Evolutionary conservation across 768 basidiomycete species (phyloP).

Genomic region (Crepidotus variabilis): DNA sequence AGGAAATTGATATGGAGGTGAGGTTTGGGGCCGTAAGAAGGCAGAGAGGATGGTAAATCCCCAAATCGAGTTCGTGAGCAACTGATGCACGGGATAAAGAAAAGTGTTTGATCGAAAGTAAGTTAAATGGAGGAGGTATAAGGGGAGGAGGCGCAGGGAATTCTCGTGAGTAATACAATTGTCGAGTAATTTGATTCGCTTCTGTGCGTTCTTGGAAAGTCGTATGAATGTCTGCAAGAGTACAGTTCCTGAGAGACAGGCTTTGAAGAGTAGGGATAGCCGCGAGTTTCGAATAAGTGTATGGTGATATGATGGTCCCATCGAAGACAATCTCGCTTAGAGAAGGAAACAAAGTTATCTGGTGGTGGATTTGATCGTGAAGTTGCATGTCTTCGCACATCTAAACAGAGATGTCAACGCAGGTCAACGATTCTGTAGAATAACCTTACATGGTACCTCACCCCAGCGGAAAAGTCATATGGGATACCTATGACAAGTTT

Average conservation of each 20-base stretch:
- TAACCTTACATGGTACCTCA: not conserved
- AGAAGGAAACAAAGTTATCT: conserved; percentile 19
- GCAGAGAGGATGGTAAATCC: conserved; percentile 12
- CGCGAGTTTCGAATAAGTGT: conserved; percentile 20
- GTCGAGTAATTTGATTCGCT: not conserved
- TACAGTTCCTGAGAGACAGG: conserved; percentile 19
- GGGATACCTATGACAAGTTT: conserved; percentile 19
- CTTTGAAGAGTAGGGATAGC: conserved; percentile 21
- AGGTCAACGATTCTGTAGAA: not conserved
- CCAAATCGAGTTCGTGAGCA: conserved; percentile 7
- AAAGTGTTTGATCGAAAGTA: conserved; percentile 11
- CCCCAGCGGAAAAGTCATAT: conserved; percentile 14
- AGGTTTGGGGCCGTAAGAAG: conserved; percentile 13
- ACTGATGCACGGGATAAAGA: conserved; percentile 9
- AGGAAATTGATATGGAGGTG: conserved; percentile 12
- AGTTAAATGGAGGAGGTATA: not conserved
- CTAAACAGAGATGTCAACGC: not conserved
- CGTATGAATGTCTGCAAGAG: conserved; percentile 11
- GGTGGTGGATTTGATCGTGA: conserved; percentile 18
- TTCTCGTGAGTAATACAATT: not conserved
- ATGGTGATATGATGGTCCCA: conserved; percentile 20
- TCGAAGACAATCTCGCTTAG: conserved; percentile 20
- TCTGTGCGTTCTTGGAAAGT: conserved; percentile 6
- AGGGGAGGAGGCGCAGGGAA: not conserved
- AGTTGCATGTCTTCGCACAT: conserved; percentile 14